A percentile compares a stretch with the other conserved stretches of the same genome.
These are phyloP conservation scores for Boletus sensibilis DNA, from an alignment of 768 basidiomycete genomes.

Conservation along the genomic window DNA sequence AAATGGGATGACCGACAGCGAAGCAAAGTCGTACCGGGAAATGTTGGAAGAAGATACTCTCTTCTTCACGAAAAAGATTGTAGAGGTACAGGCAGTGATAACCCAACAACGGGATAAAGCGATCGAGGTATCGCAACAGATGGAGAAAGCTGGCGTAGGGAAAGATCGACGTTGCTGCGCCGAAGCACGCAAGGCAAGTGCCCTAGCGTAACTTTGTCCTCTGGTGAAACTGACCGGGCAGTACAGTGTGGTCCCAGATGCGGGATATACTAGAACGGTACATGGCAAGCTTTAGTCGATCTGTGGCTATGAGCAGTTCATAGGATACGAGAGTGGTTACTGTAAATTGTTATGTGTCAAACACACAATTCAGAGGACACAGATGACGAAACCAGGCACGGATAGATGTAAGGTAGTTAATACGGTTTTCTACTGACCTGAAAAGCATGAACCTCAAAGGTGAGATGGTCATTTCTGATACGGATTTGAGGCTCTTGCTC, in stretches of 20 bases:
- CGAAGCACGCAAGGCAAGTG: neutral
- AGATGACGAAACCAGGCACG: neutral
- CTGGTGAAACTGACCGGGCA: neutral
- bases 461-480: slow-evolving; percentile 91
- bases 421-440: neutral
- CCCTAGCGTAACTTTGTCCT: neutral
- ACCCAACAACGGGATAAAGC: neutral
- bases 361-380: neutral
- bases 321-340: neutral
- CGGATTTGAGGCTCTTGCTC: slow-evolving; percentile 98
- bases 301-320: too few species aligned
- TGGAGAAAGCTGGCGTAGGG: neutral
- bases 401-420: neutral
- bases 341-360: neutral
- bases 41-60: neutral
- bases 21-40: neutral
- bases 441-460: slow-evolving; percentile 75
- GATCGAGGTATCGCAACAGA: neutral
- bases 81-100: neutral
- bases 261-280: neutral
- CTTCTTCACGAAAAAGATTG: neutral
- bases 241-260: neutral
- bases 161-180: neutral
- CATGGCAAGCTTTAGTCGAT: neutral
- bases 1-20: neutral